These are phyloP conservation scores for Sarocladiaceae sp. DNA, from an alignment of 2,329 filamentous ascomycete genomes.

Conservation along the genomic window DNA sequence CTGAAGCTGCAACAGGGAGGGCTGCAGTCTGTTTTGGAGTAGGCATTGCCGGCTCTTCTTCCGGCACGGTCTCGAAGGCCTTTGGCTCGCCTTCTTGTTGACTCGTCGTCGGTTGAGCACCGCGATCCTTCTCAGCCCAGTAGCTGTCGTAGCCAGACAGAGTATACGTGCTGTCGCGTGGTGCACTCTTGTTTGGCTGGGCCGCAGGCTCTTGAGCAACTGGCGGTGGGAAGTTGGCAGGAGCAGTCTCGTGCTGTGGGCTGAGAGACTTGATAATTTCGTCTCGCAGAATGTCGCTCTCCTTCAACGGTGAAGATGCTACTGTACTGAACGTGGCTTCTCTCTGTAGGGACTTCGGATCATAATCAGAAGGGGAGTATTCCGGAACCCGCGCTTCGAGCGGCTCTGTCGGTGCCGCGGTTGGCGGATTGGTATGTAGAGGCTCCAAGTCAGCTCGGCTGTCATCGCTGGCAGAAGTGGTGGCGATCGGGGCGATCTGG, in stretches of 20 bases:
- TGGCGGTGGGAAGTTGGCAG: neutral
- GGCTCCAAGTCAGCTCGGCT: neutral
- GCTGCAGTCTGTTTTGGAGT: slow-evolving; percentile 1
- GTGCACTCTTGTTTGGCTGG: neutral
- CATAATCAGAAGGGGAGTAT: slow-evolving; percentile 28
- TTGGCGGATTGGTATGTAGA: slow-evolving; percentile 11
- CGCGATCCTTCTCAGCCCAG: slow-evolving; percentile 40
- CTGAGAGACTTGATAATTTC: slow-evolving; percentile 71
- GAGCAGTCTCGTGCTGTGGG: slow-evolving; percentile 24
- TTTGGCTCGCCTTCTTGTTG: neutral
- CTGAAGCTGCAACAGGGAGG: neutral
- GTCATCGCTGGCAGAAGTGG: neutral
- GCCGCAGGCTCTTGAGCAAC: neutral
- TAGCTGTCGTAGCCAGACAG: slow-evolving; percentile 66
- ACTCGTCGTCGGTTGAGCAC: neutral
- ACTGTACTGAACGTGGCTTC: slow-evolving; percentile 43
- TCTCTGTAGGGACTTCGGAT: slow-evolving; percentile 32
- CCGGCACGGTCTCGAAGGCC: neutral
- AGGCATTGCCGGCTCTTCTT: neutral
- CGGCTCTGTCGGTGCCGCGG: slow-evolving; percentile 39
- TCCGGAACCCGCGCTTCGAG: slow-evolving; percentile 37
- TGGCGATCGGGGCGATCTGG: neutral
- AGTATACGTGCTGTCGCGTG: slow-evolving; percentile 56
- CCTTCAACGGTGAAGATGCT: slow-evolving; percentile 54
- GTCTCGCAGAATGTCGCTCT: slow-evolving; percentile 67